A percentile compares a stretch with the other conserved stretches of the same genome.
Conservation (phyloP, 176 grass and related monocot genomes). For the Sorghum bicolor region DNA sequence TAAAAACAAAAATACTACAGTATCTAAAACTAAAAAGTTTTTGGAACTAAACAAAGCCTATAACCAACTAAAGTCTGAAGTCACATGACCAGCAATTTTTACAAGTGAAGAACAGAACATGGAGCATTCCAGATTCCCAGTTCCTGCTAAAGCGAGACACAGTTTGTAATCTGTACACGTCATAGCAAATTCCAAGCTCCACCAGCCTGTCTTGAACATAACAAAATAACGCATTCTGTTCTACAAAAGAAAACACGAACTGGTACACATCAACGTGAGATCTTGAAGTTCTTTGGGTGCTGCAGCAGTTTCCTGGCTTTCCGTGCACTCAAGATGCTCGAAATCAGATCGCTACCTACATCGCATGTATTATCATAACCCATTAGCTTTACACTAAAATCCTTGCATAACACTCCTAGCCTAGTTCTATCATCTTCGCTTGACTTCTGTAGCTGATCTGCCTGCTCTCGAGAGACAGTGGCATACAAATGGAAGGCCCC, state of each 20-base stretch:
- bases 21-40: too few relatives aligned
- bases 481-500: conserved; percentile 60
- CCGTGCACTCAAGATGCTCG: conserved; percentile 48
- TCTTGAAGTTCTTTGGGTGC: conserved; percentile 37
- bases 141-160: not conserved
- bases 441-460: conserved; percentile 39
- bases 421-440: conserved; percentile 46
- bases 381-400: conserved; percentile 67
- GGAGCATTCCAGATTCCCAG: not conserved
- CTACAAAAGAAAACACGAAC: not conserved
- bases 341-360: conserved; percentile 49
- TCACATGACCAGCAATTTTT: not conserved
- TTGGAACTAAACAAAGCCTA: too few relatives aligned
- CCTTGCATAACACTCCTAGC: conserved; percentile 62
- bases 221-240: not conserved
- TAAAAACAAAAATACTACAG: too few relatives aligned
- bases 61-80: not conserved
- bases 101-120: not conserved
- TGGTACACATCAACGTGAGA: conserved; percentile 4
- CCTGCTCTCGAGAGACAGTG: conserved; percentile 48
- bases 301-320: conserved; percentile 47
- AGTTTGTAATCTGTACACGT: not conserved
- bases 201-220: not conserved
- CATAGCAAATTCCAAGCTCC: not conserved
- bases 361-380: conserved; percentile 54